Evolutionary conservation across 2,329 filamentous ascomycete species (phyloP).

Genomic region (Scortechinia acanthostroma): DNA sequence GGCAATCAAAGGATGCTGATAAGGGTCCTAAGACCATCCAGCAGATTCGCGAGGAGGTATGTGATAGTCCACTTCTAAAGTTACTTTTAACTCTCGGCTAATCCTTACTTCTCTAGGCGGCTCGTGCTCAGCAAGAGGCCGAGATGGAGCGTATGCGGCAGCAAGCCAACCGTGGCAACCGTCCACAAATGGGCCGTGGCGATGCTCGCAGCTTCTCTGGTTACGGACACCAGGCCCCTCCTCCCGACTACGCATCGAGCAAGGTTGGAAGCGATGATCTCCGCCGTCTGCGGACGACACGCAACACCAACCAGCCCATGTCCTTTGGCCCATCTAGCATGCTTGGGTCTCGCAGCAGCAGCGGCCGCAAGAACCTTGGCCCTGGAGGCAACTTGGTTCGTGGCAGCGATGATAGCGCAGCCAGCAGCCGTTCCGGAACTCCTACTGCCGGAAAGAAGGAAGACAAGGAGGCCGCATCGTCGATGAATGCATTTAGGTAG

Average conservation of each 20-base stretch:
- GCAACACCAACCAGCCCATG: slow-evolving; percentile 53
- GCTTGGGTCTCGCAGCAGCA: slow-evolving; percentile 84
- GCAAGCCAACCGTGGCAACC: slow-evolving; percentile 39
- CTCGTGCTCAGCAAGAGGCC: slow-evolving; percentile 72
- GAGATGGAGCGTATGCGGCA: slow-evolving; percentile 58
- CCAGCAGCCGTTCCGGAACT: slow-evolving; percentile 83
- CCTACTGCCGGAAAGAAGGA: slow-evolving; percentile 46
- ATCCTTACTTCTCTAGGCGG: too few relatives aligned
- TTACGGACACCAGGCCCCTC: slow-evolving; percentile 54
- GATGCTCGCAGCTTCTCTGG: slow-evolving; percentile 80
- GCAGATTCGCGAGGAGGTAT: slow-evolving; percentile 76
- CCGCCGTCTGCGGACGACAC: slow-evolving; percentile 62
- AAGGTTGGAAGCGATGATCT: slow-evolving; percentile 88
- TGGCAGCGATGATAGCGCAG: slow-evolving; percentile 75
- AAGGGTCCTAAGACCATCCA: slow-evolving; percentile 97
- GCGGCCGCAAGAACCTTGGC: slow-evolving; percentile 68
- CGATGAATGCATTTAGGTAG: slow-evolving; percentile 91
- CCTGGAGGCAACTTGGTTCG: slow-evolving; percentile 68
- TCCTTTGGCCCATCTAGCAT: slow-evolving; percentile 77
- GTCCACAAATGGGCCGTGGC: slow-evolving; percentile 70
- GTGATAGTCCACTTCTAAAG: too few relatives aligned
- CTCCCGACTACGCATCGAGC: slow-evolving; percentile 50
- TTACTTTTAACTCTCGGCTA: too few relatives aligned
- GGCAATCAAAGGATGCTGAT: slow-evolving; percentile 80
- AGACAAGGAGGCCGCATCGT: slow-evolving; percentile 35